Conservation (phyloP, 495 filamentous ascomycete genomes). For the Penicillium pulvis region DNA sequence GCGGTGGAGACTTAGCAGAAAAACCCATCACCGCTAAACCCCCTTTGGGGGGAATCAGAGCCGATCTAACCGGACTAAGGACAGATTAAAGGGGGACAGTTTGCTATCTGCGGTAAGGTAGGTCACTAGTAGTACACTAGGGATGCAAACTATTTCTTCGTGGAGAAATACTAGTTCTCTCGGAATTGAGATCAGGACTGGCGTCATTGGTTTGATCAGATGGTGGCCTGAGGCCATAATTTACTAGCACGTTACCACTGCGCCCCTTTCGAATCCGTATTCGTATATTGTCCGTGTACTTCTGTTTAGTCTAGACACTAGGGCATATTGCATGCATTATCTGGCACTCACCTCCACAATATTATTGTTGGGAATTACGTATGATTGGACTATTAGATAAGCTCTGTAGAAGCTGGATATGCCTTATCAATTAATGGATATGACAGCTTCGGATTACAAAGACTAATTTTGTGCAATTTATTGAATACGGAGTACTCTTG, state of each 20-base stretch:
- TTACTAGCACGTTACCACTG: not conserved
- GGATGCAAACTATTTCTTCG: not conserved
- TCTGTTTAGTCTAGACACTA: no score
- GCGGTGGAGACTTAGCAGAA: no score
- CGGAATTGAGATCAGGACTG: not conserved
- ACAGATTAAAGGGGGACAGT: not conserved
- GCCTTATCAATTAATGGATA: no score
- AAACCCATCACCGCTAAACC: not conserved
- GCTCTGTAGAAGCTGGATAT: no score
- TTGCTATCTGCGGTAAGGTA: not conserved
- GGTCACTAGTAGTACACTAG: not conserved
- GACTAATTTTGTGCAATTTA: no score
- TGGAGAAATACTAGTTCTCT: not conserved
- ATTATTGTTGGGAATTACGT: no score
- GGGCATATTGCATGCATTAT: no score
- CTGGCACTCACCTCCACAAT: no score
- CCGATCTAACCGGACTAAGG: not conserved
- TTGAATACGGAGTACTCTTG: not conserved
- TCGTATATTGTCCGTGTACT: not conserved
- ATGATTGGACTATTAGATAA: no score
- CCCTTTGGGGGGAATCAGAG: not conserved
- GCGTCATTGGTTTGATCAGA: conserved; percentile 2
- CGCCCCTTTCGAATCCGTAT: not conserved
- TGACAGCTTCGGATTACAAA: not conserved
- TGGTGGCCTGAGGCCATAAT: not conserved